These are phyloP conservation scores for Dictyostelium capitatum DNA, from an alignment of 78 protist species.

Conservation along the genomic window DNA sequence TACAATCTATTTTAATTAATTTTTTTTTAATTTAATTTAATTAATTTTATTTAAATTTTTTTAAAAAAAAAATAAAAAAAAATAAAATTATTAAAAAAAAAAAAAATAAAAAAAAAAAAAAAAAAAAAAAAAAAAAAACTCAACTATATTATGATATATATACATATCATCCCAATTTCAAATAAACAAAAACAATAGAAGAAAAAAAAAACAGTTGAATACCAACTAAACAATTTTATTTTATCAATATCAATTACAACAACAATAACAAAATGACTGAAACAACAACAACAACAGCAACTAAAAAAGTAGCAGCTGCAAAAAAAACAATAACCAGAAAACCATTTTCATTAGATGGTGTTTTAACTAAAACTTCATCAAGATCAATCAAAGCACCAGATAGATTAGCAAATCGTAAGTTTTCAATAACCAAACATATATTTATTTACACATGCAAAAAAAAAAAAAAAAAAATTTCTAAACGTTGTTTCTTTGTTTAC, in stretches of 20 bases:
- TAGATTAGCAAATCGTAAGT: background rate
- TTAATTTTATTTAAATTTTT: no score
- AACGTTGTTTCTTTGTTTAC: background rate
- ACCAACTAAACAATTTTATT: background rate
- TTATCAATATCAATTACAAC: background rate
- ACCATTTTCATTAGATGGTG: background rate
- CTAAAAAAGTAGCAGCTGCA: background rate
- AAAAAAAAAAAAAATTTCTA: background rate
- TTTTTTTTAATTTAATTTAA: no score
- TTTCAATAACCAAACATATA: no score
- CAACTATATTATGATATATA: no score
- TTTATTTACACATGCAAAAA: no score
- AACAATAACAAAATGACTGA: background rate
- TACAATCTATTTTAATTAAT: no score
- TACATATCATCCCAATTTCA: no score
- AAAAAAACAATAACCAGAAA: background rate
- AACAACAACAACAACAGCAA: background rate
- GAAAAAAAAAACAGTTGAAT: slow-evolving; percentile 2
- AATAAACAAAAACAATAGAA: no score
- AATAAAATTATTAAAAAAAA: no score
- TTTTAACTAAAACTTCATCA: background rate
- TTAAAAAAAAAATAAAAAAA: no score
- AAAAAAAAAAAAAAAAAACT: no score
- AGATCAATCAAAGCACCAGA: background rate
- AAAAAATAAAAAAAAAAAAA: no score